Evolutionary conservation across 345 rosid genomes (phyloP).

Genomic region (Eucalyptus leucophloia): DNA sequence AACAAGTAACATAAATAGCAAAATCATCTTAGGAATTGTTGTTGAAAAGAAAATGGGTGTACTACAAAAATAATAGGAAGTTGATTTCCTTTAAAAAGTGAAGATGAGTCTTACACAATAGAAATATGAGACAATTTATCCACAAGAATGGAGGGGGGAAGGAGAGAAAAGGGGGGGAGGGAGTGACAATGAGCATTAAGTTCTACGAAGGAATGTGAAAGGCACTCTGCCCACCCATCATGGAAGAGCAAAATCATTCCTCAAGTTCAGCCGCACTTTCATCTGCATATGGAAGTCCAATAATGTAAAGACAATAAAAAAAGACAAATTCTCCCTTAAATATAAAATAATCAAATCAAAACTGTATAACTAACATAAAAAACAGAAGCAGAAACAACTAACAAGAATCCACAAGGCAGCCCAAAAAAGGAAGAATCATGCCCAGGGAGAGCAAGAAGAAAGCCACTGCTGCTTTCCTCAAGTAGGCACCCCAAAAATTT

Average conservation of each 20-base stretch:
- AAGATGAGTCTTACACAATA: background rate
- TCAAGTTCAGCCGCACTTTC: slow-evolving; percentile 33
- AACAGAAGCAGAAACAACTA: background rate
- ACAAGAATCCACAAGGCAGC: background rate
- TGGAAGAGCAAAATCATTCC: slow-evolving; percentile 15
- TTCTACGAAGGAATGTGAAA: background rate
- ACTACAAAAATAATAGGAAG: background rate
- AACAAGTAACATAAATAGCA: background rate
- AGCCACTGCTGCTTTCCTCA: background rate
- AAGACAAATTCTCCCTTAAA: background rate
- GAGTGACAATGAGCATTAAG: background rate
- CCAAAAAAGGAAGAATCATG: background rate
- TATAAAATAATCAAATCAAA: background rate
- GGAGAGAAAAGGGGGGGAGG: background rate
- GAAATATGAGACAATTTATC: background rate
- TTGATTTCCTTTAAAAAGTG: background rate
- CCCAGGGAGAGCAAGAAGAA: background rate
- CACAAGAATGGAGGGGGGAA: background rate
- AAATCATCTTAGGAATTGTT: background rate
- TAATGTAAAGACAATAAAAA: slow-evolving; percentile 2
- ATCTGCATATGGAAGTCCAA: slow-evolving; percentile 55
- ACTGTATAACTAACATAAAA: background rate
- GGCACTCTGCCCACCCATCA: background rate
- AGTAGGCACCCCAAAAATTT: background rate
- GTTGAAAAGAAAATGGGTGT: background rate